phyloP scores from a whole-genome alignment of 2,329 filamentous ascomycete genomes.

The Penicillium carneum region DNA sequence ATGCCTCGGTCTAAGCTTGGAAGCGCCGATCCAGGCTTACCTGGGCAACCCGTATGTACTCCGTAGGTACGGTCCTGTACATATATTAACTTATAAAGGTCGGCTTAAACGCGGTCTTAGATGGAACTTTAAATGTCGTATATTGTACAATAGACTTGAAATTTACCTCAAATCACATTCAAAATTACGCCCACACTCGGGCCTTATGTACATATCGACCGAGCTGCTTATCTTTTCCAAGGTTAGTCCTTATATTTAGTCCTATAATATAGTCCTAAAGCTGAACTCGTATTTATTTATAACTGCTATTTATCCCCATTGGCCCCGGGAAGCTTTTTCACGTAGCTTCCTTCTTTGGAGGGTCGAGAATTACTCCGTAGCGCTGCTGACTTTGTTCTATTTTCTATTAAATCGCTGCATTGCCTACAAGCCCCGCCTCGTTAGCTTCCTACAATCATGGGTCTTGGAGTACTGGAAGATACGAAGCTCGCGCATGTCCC shows the following conservation, averaged over 20 bases:
- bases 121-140: not conserved
- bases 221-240: slow-evolving; percentile 5
- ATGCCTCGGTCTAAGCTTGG: slow-evolving; percentile 16
- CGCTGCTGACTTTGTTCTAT: slow-evolving; percentile 2
- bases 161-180: slow-evolving; percentile 4
- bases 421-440: not conserved
- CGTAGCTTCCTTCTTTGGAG: slow-evolving; percentile 6
- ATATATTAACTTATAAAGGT: not conserved
- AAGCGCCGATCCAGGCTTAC: slow-evolving; percentile 1
- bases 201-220: slow-evolving; percentile 4
- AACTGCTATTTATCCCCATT: slow-evolving; percentile 12
- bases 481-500: slow-evolving; percentile 72
- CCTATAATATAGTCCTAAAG: not conserved
- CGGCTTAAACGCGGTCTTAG: not conserved
- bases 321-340: not conserved
- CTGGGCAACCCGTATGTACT: not conserved
- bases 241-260: slow-evolving; percentile 7
- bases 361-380: not conserved
- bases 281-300: not conserved
- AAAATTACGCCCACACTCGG: not conserved
- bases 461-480: slow-evolving; percentile 76
- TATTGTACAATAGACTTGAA: not conserved
- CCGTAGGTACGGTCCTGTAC: not conserved
- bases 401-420: not conserved
- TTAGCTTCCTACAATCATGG: slow-evolving; percentile 57